Conservation (phyloP, 768 basidiomycete species). For the Paxillus rubicundulus region DNA sequence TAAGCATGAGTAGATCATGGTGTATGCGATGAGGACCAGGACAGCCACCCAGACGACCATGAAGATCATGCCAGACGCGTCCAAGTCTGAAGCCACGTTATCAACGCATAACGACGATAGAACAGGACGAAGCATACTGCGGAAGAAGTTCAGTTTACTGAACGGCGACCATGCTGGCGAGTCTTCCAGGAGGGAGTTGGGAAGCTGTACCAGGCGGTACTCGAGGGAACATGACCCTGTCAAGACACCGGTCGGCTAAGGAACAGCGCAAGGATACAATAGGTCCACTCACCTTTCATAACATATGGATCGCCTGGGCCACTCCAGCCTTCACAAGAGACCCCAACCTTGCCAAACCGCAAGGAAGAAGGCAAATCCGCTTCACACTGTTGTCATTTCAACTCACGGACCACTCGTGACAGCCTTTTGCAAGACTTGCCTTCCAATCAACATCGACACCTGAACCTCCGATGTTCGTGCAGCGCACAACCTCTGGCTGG, state of each 20-base stretch:
- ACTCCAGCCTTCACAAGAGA: slow-evolving; percentile 91
- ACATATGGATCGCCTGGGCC: slow-evolving; percentile 80
- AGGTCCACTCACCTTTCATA: slow-evolving; percentile 61
- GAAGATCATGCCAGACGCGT: slow-evolving; percentile 50
- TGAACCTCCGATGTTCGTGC: slow-evolving; percentile 72
- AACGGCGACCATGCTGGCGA: slow-evolving; percentile 6
- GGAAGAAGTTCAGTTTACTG: slow-evolving; percentile 17
- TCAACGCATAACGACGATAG: neutral
- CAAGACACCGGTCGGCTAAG: neutral
- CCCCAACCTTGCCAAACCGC: slow-evolving; percentile 80
- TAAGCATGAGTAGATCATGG: slow-evolving; percentile 55
- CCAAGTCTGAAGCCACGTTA: slow-evolving; percentile 37
- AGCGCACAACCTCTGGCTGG: slow-evolving; percentile 83
- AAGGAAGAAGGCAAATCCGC: slow-evolving; percentile 83
- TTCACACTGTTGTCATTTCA: slow-evolving; percentile 59
- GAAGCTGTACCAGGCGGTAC: slow-evolving; percentile 76
- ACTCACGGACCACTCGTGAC: slow-evolving; percentile 1
- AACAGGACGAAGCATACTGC: slow-evolving; percentile 13
- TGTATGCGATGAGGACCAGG: slow-evolving; percentile 54
- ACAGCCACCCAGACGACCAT: slow-evolving; percentile 54
- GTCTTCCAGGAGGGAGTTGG: slow-evolving; percentile 32
- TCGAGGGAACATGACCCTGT: slow-evolving; percentile 85
- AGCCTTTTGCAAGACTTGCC: slow-evolving; percentile 41
- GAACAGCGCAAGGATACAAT: neutral
- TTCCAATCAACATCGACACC: slow-evolving; percentile 91